Evolutionary conservation across 2,329 filamentous ascomycete genomes (phyloP), one percentile per base, ranked within the genome.

Genomic region (Penicillium thymicola): DNA sequence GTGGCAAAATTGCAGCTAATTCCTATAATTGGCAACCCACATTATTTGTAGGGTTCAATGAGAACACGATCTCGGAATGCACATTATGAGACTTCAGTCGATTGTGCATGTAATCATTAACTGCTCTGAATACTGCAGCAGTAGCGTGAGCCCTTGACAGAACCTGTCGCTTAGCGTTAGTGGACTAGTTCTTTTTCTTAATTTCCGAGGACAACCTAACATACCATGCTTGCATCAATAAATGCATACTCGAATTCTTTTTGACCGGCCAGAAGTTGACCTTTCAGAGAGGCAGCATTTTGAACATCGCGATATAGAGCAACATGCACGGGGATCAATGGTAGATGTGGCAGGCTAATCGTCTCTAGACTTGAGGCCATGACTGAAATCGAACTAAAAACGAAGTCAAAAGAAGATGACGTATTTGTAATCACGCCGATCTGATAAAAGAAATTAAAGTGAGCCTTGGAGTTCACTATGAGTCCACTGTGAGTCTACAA

Each of bases 221-320:
- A 59, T 80, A 92, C 88, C 72, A 89, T 84, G 44, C 84, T 85
- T 21, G 92, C 92, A 76, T 99, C 93, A 45, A 99, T 83, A 64
- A 99, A 89, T 34, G 92, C 92, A 79, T 97, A 97, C 75, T 97
- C 92, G 67, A 92, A 97, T 9, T 88, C 87, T 11, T 84, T 70
- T 70, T 97, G 96, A 51, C 90, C 89, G 6, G 85, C 82, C n/a
- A 97, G 80, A 5, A 99, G 84, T 76, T 97, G 92, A 65, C 87
- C 81, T 51, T 92, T 88, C 42, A 99, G 80, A 68, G 88, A 92
- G 0, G 83, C 75, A 11, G 91, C 83, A 72, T 99, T 99, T 59
- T 82, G 72, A 55, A 97, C 84, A 71, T 90, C 78, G 23, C 79
- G 82, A 78, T 94, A 97, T 32, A 96, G 78, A 42, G 85, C 87